Percentiles rank a stretch among this genome's conserved stretches.
Conservation (phyloP, 352 stramenopile genomes). For the Globisporangium middletonii region DNA sequence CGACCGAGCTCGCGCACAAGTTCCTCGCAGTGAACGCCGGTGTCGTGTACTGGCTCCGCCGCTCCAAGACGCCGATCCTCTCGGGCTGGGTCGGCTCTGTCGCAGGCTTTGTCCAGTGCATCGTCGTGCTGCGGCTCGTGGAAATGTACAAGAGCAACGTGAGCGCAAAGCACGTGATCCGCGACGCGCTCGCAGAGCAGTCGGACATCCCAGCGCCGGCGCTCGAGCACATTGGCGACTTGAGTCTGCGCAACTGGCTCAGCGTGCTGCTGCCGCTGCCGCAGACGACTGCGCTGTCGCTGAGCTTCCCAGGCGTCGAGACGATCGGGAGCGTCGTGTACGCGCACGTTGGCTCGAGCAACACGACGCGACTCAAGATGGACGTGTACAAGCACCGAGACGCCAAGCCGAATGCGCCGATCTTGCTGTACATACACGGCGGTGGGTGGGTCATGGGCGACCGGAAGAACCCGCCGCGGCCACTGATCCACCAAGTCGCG, state of each 20-base stretch:
- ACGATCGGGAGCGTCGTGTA: constrained; percentile 41
- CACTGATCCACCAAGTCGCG: constrained; percentile 52
- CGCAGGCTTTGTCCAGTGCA: constrained; percentile 34
- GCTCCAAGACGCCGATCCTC: constrained; percentile 43
- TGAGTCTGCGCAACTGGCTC: constrained; percentile 41
- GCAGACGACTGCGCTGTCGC: constrained; percentile 33
- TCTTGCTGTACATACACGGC: constrained; percentile 67
- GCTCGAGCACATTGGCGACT: constrained; percentile 28
- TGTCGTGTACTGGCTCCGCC: constrained; percentile 27
- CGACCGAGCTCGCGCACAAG: constrained; percentile 49
- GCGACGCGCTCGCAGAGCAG: constrained; percentile 20
- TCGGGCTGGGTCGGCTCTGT: constrained; percentile 42
- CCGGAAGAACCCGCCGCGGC: constrained; percentile 35
- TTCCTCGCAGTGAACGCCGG: constrained; percentile 33
- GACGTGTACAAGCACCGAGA: constrained; percentile 51
- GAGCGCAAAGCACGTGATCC: constrained; percentile 35
- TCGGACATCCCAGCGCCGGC: constrained; percentile 28
- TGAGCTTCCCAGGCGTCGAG: constrained; percentile 40
- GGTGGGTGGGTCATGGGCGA: constrained; percentile 61
- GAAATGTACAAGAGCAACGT: constrained; percentile 39
- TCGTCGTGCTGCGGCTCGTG: constrained; percentile 35
- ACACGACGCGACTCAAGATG: constrained; percentile 46
- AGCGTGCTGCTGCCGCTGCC: constrained; percentile 49
- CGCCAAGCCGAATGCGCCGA: constrained; percentile 35
- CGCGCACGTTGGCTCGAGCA: constrained; percentile 48